Evolutionary conservation across 805 yeast species (phyloP).

Genomic region (Wickerhamomyces tratensis): DNA sequence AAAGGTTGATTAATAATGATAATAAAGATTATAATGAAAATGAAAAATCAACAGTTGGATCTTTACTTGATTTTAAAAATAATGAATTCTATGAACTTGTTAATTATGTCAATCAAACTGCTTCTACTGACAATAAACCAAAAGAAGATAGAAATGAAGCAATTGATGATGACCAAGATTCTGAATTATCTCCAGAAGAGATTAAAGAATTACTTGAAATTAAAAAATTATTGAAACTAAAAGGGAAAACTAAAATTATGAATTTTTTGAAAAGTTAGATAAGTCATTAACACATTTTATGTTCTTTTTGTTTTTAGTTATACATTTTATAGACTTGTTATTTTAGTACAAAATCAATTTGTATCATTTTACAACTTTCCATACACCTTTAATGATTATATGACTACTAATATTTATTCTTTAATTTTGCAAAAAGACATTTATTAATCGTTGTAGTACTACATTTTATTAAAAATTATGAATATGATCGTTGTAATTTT

Average conservation of each 20-base stretch:
- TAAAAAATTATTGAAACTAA: conserved; percentile 50
- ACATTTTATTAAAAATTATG: no score
- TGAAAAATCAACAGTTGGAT: conserved; percentile 24
- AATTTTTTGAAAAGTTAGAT: conserved; percentile 35
- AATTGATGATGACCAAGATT: background rate
- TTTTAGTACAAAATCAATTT: no score
- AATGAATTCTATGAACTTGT: conserved; percentile 41
- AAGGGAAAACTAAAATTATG: conserved; percentile 60
- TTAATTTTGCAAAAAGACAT: no score
- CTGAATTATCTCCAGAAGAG: conserved; percentile 24
- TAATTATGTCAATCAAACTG: conserved; percentile 22
- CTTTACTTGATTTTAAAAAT: conserved; percentile 21
- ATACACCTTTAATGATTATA: no score
- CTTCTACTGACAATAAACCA: conserved; percentile 12
- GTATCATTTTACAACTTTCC: no score
- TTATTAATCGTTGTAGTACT: no score
- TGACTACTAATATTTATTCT: no score
- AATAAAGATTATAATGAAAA: conserved; percentile 15
- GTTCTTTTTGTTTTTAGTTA: background rate
- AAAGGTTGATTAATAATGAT: conserved; percentile 17
- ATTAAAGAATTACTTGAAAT: conserved; percentile 42
- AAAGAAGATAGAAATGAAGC: conserved; percentile 6
- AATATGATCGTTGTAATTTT: no score
- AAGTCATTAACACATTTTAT: no score
- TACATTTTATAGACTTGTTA: background rate